Evolutionary conservation across 2,329 filamentous ascomycete genomes (phyloP).

Genomic region (Macrophomina phaseolina): DNA sequence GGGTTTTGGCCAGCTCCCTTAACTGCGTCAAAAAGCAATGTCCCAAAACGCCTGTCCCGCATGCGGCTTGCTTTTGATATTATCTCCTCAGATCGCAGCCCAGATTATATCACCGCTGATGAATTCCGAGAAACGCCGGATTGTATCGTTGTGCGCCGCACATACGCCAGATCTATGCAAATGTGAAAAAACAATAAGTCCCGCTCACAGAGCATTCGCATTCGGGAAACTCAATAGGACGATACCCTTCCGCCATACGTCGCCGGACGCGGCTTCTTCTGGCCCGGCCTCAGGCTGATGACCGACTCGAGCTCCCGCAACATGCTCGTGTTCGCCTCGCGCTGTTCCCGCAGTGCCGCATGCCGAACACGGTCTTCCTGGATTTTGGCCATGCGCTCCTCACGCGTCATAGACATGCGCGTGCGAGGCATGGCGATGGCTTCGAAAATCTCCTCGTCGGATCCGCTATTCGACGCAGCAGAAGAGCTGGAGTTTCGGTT

Average conservation of each 20-base stretch:
- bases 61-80: slow-evolving; percentile 23
- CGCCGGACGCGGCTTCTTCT: slow-evolving; percentile 20
- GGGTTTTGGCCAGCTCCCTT: slow-evolving; percentile 5
- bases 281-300: slow-evolving; percentile 56
- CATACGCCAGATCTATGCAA: slow-evolving; percentile 26
- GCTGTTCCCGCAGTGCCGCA: slow-evolving; percentile 72
- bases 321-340: slow-evolving; percentile 86
- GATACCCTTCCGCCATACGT: slow-evolving; percentile 27
- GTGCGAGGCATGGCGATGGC: slow-evolving; percentile 80
- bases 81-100: slow-evolving; percentile 16
- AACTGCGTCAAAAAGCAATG: slow-evolving; percentile 2
- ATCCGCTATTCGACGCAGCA: slow-evolving; percentile 57
- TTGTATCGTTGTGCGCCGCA: slow-evolving; percentile 21
- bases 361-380: slow-evolving; percentile 82
- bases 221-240: slow-evolving; percentile 22
- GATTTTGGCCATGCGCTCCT: slow-evolving; percentile 87
- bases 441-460: slow-evolving; percentile 84
- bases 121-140: slow-evolving; percentile 22
- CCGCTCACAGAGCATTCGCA: slow-evolving; percentile 1
- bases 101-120: slow-evolving; percentile 21
- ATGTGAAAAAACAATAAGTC: slow-evolving; percentile 24
- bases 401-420: slow-evolving; percentile 74
- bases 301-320: slow-evolving; percentile 90
- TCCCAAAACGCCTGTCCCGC: slow-evolving; percentile 4
- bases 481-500: slow-evolving; percentile 37